These are phyloP conservation scores for Termitomyces sp. DNA, from an alignment of 768 basidiomycete genomes.

Conservation along the genomic window DNA sequence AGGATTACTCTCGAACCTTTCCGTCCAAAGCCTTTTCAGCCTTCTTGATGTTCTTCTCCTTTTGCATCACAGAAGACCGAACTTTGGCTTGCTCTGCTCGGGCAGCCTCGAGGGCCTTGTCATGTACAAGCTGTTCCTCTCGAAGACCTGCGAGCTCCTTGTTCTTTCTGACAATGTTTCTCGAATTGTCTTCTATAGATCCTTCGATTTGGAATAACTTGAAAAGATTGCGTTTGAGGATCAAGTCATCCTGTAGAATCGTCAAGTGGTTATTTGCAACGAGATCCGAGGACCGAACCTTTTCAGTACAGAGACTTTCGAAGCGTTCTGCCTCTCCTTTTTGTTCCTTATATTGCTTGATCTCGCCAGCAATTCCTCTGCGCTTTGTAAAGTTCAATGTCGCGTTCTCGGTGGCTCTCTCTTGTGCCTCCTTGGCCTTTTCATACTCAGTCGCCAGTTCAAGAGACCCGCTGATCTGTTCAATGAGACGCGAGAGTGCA, in stretches of 20 bases:
- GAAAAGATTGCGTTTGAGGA: slow-evolving; percentile 79
- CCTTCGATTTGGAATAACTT: slow-evolving; percentile 88
- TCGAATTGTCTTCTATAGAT: slow-evolving; percentile 67
- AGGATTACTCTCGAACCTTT: slow-evolving; percentile 42
- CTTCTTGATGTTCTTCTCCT: slow-evolving; percentile 85
- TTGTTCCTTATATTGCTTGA: slow-evolving; percentile 97
- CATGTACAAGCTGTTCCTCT: slow-evolving; percentile 62
- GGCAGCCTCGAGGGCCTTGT: slow-evolving; percentile 66
- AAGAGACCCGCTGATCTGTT: slow-evolving; percentile 92
- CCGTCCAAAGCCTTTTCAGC: slow-evolving; percentile 84
- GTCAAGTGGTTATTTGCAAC: not conserved
- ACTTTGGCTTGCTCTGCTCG: slow-evolving; percentile 78
- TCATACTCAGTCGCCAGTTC: slow-evolving; percentile 90
- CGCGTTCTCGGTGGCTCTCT: slow-evolving; percentile 89
- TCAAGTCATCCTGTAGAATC: slow-evolving; percentile 62
- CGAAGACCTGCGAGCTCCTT: slow-evolving; percentile 63
- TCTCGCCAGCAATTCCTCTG: slow-evolving; percentile 89
- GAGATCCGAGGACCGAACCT: slow-evolving; percentile 51
- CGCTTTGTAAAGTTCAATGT: slow-evolving; percentile 94
- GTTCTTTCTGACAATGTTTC: slow-evolving; percentile 67
- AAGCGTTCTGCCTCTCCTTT: slow-evolving; percentile 90
- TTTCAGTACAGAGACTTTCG: slow-evolving; percentile 67
- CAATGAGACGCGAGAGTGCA: slow-evolving; percentile 85
- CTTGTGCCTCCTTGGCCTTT: slow-evolving; percentile 78
- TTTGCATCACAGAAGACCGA: slow-evolving; percentile 68